Percentiles rank a stretch among this genome's conserved stretches.
phyloP scores from a whole-genome alignment of 352 stramenopile genomes.

The Pythium guiyangense region DNA sequence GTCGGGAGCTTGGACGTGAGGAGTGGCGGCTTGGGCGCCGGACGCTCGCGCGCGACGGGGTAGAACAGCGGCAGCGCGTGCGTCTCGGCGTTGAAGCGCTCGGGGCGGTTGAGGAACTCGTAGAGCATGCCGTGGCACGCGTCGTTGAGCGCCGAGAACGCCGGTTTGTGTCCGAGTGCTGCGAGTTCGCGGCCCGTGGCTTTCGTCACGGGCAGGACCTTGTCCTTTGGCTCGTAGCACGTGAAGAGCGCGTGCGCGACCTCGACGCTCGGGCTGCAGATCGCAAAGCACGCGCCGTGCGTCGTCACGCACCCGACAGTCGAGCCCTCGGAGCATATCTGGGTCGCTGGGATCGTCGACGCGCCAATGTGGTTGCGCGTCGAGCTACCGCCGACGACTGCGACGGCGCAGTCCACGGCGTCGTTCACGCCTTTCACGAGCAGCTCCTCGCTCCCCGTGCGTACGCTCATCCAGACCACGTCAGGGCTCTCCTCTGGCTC shows the following conservation, averaged over 20 bases:
- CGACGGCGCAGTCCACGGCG: constrained; percentile 68
- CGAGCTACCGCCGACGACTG: constrained; percentile 56
- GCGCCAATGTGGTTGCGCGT: constrained; percentile 18
- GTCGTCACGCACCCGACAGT: constrained; percentile 59
- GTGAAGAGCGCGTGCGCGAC: constrained; percentile 77
- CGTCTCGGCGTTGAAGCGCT: constrained; percentile 61
- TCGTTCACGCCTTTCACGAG: constrained; percentile 64
- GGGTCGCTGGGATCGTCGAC: constrained; percentile 32
- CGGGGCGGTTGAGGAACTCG: constrained; percentile 49
- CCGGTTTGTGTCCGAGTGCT: constrained; percentile 65
- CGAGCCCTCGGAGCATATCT: constrained; percentile 74
- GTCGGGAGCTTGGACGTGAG: constrained; percentile 18
- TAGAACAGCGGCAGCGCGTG: constrained; percentile 73
- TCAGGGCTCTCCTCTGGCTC: constrained; percentile 72
- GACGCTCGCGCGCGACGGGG: constrained; percentile 49
- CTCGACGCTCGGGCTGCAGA: constrained; percentile 78
- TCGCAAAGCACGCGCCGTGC: constrained; percentile 64
- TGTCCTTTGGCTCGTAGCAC: constrained; percentile 77
- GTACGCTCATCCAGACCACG: constrained; percentile 71
- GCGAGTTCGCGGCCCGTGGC: constrained; percentile 51
- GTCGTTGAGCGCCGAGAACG: constrained; percentile 68
- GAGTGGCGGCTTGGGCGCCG: background rate
- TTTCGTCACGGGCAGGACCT: constrained; percentile 64
- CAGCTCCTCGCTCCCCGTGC: constrained; percentile 57
- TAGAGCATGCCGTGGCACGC: constrained; percentile 68